A percentile compares a stretch with the other conserved stretches of the same genome.
phyloP scores from a whole-genome alignment of 345 rosid genomes.

The Erodium maritimum region DNA sequence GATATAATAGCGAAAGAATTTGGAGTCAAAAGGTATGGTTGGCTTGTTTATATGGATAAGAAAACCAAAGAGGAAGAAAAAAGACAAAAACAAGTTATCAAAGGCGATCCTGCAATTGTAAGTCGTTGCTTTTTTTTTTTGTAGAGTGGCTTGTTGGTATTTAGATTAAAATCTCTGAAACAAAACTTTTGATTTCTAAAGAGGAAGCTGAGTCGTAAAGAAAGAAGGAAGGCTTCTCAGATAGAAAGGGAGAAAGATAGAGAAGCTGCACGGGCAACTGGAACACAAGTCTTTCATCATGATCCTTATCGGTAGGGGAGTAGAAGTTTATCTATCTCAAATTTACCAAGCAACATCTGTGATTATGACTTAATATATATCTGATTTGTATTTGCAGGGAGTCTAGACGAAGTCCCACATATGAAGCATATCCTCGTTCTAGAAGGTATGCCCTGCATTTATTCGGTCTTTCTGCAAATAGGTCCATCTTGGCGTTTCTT shows the following conservation, averaged over 20 bases:
- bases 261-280: conserved; percentile 58
- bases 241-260: conserved; percentile 87
- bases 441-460: conserved; percentile 39
- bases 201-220: conserved; percentile 95
- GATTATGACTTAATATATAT: conserved; percentile 12
- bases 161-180: too few species aligned
- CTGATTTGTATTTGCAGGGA: conserved; percentile 35
- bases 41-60: conserved; percentile 97
- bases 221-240: conserved; percentile 93
- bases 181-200: conserved; percentile 13
- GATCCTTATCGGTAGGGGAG: conserved; percentile 77
- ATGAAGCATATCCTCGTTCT: conserved; percentile 85
- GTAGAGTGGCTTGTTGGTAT: too few species aligned
- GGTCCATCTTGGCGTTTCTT: conserved; percentile 2
- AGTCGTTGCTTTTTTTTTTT: conserved; percentile 20
- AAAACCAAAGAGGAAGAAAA: conserved; percentile 88
- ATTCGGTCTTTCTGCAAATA: neutral
- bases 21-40: conserved; percentile 87
- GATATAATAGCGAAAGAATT: conserved; percentile 83
- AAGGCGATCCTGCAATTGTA: conserved; percentile 97
- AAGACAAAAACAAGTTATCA: conserved; percentile 86
- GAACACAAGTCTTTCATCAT: conserved; percentile 54
- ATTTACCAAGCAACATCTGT: neutral
- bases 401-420: conserved; percentile 84
- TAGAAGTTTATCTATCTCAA: neutral